Evolutionary conservation across 768 basidiomycete species (phyloP).

Genomic region (Cystobasidium ongulense): DNA sequence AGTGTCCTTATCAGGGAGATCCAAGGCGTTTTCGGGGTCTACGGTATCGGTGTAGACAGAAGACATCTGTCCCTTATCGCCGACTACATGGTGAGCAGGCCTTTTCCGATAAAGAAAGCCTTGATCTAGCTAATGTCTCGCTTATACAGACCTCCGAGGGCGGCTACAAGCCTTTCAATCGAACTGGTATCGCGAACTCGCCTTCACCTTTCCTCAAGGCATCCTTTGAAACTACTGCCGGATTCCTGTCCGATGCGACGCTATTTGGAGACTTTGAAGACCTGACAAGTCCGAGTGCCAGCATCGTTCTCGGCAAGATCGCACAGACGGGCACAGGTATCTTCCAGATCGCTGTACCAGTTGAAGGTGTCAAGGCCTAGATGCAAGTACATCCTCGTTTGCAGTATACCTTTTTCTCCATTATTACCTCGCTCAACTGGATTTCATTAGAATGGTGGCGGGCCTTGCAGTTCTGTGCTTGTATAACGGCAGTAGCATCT

Average conservation of each 20-base stretch:
- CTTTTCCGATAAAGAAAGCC: background rate
- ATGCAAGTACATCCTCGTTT: background rate
- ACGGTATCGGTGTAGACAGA: constrained; percentile 88
- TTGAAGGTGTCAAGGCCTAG: background rate
- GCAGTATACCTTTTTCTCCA: background rate
- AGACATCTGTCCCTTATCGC: constrained; percentile 94
- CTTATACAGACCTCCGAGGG: constrained; percentile 80
- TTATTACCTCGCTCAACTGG: too few relatives aligned
- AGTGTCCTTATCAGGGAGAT: constrained; percentile 84
- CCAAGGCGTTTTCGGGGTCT: constrained; percentile 80
- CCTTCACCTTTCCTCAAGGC: constrained; percentile 95
- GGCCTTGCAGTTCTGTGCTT: background rate
- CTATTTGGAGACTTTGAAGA: constrained; percentile 93
- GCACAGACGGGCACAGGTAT: constrained; percentile 86
- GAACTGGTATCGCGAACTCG: constrained; percentile 83
- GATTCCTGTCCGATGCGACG: constrained; percentile 88
- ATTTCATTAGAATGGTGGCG: too few relatives aligned
- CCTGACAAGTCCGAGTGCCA: constrained; percentile 70
- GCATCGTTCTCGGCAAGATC: constrained; percentile 80
- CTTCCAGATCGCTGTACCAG: constrained; percentile 58
- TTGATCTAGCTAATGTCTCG: background rate
- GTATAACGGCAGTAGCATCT: background rate
- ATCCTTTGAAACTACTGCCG: constrained; percentile 89
- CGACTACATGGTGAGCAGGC: constrained; percentile 98
- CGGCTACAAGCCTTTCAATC: constrained; percentile 95